Base-by-base conservation (phyloP, 768 basidiomycete species). In the Calocybe cyanea region DNA sequence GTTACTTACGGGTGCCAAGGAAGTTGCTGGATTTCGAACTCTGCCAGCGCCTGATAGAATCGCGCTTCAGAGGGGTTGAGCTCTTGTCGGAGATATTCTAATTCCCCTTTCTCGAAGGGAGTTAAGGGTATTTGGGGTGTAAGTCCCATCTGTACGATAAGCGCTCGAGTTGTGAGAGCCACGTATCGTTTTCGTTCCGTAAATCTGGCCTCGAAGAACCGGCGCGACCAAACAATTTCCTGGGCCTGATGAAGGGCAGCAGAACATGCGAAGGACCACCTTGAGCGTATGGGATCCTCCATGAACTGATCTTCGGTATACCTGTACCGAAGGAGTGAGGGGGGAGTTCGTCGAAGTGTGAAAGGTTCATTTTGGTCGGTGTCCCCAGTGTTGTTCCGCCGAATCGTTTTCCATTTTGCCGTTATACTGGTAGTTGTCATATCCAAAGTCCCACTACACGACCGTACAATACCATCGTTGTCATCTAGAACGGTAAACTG, bases 1-100 rank as follows among this genome's bases (percentile, higher is more conserved):
- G n/a, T 13, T 13, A 57, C 67, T 30, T 52, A 67, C 67, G 63
- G 63, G 50, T 66, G 64, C 57, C 61, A 66, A n/a, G 64, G 63
- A 9, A 65, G 53, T 42, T 66, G 64, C 24, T 62, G 60, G 18
- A 63, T 63, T 46, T 65, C 58, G 37, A 64, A 65, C n/a, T 62
- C 53, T 21, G 60, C 60, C 8, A 67, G 43, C 0, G 65, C 62
- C 33, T 63, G 60, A 45, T 65, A 68, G 39, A 68, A 64, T 9
- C 67, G 54, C 24, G 67, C 63, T 38, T 67, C 60, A 13, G 61
- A 61, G 17, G 65, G 67, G 41, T 64, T 59, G 28, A 68, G 47
- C 20, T 61, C 54, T 25, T 57, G 55, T 38, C 63, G 48, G 19
- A 67, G 53, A 47, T 61, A 61, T 14, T 65, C 60, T 37, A 64